Evolutionary conservation across 495 filamentous ascomycete genomes (phyloP), one percentile per base, ranked within the genome.

Genomic region (Penicillium desertorum): DNA sequence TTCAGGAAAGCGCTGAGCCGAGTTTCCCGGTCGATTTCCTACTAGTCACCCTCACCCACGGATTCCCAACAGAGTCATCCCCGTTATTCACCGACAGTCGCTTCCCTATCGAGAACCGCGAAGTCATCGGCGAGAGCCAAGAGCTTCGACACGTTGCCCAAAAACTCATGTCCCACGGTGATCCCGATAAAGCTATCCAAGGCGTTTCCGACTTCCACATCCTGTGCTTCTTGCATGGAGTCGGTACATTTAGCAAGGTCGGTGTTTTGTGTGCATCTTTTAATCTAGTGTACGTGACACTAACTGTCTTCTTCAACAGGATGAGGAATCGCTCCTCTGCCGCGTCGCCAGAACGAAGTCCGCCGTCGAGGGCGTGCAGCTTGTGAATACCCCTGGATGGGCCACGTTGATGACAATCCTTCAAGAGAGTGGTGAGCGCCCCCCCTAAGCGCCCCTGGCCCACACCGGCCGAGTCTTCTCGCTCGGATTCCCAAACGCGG

Each of bases 1-100:
- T 98, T 2, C 95, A 96, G 69, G 90, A 98, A 65, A 98, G 96
- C 66, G 94, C 95, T 27, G 97, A 96, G 66, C 94, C 95, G 3
- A 83, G 86, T 45, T 99, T 99, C 69, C 94, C 94, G 0, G 93
- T 96, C 30, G 95, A 98, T 64, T 99, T 97, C 70, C 81, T 99
- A 30, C 84, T 97, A 30, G 90, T 97, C 51, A 97, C 94, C 7
- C 82, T 99, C 42, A 99, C 94, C 8, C 93, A 99, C 67, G 94
- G 95, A 41, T 97, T 98, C 76, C 95, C 95, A 1, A 91, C 85
- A 42, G 77, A 86, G 29, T 79, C 89, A 5, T 84, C 82, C 30
- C 91, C 92, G 5, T 56, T 86, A 14, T 98, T 98, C 74, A 79
- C 81, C 50, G 75, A 78, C 58, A 80, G 78, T 34, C 78, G 71